Evolutionary conservation across 2,329 filamentous ascomycete genomes (phyloP).

Genomic region (Colletotrichum kahawae): DNA sequence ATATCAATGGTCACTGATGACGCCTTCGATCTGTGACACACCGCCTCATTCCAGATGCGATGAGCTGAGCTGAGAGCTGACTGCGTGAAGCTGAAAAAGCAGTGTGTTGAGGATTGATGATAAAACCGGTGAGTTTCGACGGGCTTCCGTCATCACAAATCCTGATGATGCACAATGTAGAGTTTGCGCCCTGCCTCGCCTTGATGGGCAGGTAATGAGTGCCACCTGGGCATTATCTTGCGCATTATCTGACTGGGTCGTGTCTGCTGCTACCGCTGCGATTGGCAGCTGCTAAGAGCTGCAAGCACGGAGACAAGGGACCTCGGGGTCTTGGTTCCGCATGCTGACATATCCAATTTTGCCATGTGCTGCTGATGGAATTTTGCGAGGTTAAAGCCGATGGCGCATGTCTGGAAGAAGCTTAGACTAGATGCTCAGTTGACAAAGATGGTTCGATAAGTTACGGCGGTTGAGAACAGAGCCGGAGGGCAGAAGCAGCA

Average conservation of each 20-base stretch:
- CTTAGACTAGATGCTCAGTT: neutral
- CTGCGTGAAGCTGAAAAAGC: neutral
- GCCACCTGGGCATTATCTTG: neutral
- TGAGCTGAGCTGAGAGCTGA: neutral
- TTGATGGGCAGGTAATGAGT: neutral
- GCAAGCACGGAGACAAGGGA: neutral
- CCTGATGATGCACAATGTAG: conserved; percentile 11
- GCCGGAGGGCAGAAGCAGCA: neutral
- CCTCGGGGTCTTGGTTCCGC: conserved; percentile 15
- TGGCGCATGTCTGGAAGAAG: neutral
- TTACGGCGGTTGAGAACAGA: neutral
- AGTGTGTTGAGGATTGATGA: neutral
- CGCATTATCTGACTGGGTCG: neutral
- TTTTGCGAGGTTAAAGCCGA: neutral
- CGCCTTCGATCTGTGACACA: conserved; percentile 12
- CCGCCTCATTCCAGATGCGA: neutral
- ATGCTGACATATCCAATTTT: conserved; percentile 18
- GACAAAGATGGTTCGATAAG: neutral
- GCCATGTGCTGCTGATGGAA: neutral
- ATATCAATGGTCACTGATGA: conserved; percentile 8
- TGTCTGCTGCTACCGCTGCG: neutral
- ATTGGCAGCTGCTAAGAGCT: neutral
- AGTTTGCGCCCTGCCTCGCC: neutral
- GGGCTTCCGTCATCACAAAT: conserved; percentile 20
- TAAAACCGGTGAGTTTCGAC: conserved; percentile 8